A percentile compares a stretch with the other conserved stretches of the same genome.
Evolutionary conservation across 176 grass and related monocot species (phyloP).

Genomic region (Zea luxurians): DNA sequence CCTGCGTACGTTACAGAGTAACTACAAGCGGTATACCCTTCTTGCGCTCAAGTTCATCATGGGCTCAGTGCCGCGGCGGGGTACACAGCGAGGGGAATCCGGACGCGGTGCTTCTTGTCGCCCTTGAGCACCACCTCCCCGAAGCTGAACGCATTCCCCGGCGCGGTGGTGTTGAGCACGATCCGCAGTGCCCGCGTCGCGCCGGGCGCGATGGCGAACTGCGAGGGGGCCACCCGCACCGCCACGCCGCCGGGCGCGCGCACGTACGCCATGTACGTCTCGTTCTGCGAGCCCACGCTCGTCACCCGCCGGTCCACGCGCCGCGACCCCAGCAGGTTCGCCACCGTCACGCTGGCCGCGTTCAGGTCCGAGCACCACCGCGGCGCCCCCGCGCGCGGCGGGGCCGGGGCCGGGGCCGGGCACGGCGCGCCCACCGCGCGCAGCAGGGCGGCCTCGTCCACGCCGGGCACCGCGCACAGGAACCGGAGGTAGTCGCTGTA

Average conservation of each 20-base stretch:
- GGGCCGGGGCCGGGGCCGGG: not conserved
- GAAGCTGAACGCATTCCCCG: slow-evolving; percentile 57
- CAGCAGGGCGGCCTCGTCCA: slow-evolving; percentile 54
- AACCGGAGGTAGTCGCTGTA: slow-evolving; percentile 69
- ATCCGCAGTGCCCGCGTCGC: slow-evolving; percentile 48
- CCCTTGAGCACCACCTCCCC: slow-evolving; percentile 72
- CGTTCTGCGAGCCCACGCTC: slow-evolving; percentile 53
- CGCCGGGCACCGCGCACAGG: slow-evolving; percentile 66
- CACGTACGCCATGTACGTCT: slow-evolving; percentile 64
- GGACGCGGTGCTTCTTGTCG: slow-evolving; percentile 63
- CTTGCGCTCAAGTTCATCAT: slow-evolving; percentile 9
- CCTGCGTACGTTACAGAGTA: not conserved
- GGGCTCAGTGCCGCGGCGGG: slow-evolving; percentile 43
- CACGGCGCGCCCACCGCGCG: slow-evolving; percentile 58
- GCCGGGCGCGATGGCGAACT: slow-evolving; percentile 57
- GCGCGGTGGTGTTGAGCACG: slow-evolving; percentile 52
- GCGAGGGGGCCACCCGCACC: slow-evolving; percentile 53
- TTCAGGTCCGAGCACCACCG: slow-evolving; percentile 73
- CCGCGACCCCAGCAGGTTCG: slow-evolving; percentile 66
- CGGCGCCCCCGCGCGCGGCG: not conserved
- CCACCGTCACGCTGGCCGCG: slow-evolving; percentile 70
- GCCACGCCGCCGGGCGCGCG: slow-evolving; percentile 56
- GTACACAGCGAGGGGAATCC: slow-evolving; percentile 65
- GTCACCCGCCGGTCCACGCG: slow-evolving; percentile 54
- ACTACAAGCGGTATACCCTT: not conserved